A percentile compares a stretch with the other conserved stretches of the same genome.
Conservation (phyloP, 441 rosid genomes). For the Capsella rubella region DNA sequence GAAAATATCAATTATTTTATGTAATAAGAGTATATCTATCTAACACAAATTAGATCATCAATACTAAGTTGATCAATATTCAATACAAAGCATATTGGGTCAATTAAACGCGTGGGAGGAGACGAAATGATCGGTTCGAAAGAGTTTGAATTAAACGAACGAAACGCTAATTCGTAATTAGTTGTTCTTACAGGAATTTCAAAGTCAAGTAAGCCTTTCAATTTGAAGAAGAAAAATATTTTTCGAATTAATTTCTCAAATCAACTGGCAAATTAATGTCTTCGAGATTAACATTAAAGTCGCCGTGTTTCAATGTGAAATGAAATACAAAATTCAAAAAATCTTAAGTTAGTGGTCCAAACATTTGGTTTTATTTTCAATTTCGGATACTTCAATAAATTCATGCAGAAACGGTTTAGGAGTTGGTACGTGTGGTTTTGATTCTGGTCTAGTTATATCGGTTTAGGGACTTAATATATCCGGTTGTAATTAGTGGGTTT, state of each 20-base stretch:
- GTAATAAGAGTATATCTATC: background rate
- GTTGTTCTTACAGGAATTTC: background rate
- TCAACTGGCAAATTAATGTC: background rate
- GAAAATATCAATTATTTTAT: background rate
- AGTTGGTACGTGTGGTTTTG: conserved; percentile 1
- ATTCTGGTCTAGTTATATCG: background rate
- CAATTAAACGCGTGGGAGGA: background rate
- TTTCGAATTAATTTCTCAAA: conserved; percentile 1
- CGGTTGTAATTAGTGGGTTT: background rate
- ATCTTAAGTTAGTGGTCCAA: background rate
- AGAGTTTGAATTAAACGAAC: background rate
- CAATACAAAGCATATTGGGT: background rate
- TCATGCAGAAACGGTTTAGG: background rate
- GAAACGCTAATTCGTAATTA: conserved; percentile 8
- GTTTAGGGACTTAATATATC: background rate
- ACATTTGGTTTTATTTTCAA: conserved; percentile 11
- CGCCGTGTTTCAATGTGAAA: background rate
- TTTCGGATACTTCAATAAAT: background rate
- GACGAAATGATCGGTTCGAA: conserved; percentile 7
- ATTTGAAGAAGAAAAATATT: background rate
- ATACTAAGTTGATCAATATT: background rate
- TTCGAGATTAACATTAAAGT: conserved; percentile 20
- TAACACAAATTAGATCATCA: background rate
- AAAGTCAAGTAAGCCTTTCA: conserved; percentile 24
- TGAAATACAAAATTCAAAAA: background rate